phyloP scores from a whole-genome alignment of 345 rosid genomes.

The Cardamine chenopodiifolia region DNA sequence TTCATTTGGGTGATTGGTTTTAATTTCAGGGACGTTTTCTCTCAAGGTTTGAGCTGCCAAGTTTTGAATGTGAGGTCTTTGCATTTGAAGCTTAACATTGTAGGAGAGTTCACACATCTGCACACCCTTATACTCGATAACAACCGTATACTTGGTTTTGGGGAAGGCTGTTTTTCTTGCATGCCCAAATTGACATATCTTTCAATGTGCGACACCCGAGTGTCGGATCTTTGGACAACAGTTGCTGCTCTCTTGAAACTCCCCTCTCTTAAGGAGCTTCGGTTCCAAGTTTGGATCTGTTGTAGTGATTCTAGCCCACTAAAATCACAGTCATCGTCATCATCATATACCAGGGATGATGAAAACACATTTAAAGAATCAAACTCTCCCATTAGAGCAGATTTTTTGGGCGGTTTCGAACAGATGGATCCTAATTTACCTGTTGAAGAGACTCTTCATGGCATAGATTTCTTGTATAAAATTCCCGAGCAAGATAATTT shows the following conservation, averaged over 20 bases:
- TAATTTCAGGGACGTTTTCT: constrained; percentile 64
- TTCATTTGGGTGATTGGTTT: constrained; percentile 23
- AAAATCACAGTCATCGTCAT: constrained; percentile 40
- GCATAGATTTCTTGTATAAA: constrained; percentile 57
- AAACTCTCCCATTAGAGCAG: constrained; percentile 37
- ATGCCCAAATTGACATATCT: constrained; percentile 78
- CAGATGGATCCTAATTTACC: constrained; percentile 41
- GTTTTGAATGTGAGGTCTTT: constrained; percentile 70
- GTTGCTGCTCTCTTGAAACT: constrained; percentile 77
- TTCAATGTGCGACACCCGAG: constrained; percentile 82
- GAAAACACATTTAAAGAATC: constrained; percentile 38
- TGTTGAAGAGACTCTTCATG: constrained; percentile 49
- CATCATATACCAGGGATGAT: constrained; percentile 44
- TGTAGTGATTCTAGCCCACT: constrained; percentile 54
- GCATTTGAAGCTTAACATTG: constrained; percentile 73
- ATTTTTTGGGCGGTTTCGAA: constrained; percentile 36
- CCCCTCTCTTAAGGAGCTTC: constrained; percentile 62
- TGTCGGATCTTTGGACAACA: constrained; percentile 87
- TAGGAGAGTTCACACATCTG: constrained; percentile 64
- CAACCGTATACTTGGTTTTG: constrained; percentile 69
- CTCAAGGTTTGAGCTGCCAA: constrained; percentile 70
- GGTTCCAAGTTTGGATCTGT: constrained; percentile 76
- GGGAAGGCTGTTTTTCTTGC: constrained; percentile 75
- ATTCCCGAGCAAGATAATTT: constrained; percentile 48
- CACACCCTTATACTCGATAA: constrained; percentile 78